Evolutionary conservation across 2,329 filamentous ascomycete species (phyloP), one percentile per base, ranked within the genome.

Genomic region (Onygena corvina): DNA sequence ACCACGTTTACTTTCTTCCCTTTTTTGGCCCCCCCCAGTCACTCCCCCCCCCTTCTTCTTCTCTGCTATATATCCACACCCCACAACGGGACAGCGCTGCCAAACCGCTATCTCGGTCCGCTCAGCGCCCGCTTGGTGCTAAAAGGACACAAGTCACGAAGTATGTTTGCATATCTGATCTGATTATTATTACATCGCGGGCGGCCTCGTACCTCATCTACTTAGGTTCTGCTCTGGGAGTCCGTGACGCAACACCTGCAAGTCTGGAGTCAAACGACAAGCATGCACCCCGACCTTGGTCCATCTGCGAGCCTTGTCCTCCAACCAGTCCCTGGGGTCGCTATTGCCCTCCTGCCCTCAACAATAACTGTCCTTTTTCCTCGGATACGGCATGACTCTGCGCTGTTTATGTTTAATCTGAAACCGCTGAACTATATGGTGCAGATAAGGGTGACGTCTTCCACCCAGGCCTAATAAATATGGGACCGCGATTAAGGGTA

Each of bases 111-210:
- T 23, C 20, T 40, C 11, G 36, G 36, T 23, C 36, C 36, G 20
- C 36, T 21, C n/a, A n/a, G n/a, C n/a, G n/a, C n/a, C n/a, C n/a
- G n/a, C n/a, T n/a, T n/a, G n/a, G n/a, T n/a, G n/a, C n/a, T n/a
- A n/a, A n/a, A n/a, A n/a, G n/a, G n/a, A n/a, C n/a, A n/a, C n/a
- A n/a, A n/a, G n/a, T n/a, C n/a, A n/a, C n/a, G n/a, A n/a, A n/a
- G n/a, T n/a, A n/a, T n/a, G n/a, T 23, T 23, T 12, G 36, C 18
- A 40, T 18, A 40, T 40, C 36, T 40, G 36, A 40, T 40, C 36
- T 40, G 20, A 18, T 40, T 23, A 23, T n/a, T n/a, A n/a, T n/a
- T n/a, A n/a, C n/a, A n/a, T n/a, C n/a, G n/a, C 20, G 11, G 36
- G n/a, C 36, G 16, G 8, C 18, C n/a, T n/a, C n/a, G n/a, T n/a